Percentiles rank a stretch among this genome's conserved stretches.
Evolutionary conservation across 768 basidiomycete genomes (phyloP).

Genomic region (Coprinopsis sp.): DNA sequence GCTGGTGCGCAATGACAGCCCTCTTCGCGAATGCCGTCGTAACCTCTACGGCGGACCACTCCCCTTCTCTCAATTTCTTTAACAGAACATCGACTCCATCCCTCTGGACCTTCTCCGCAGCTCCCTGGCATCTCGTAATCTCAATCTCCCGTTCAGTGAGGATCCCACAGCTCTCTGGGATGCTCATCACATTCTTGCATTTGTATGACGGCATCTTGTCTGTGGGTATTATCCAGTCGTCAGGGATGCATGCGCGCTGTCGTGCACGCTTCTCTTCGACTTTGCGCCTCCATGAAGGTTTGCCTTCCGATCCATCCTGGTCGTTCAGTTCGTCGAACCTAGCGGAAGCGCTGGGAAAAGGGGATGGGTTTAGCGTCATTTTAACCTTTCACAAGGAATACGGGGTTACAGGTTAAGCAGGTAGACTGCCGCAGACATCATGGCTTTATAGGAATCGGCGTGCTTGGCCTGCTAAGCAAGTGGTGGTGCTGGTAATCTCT

Average conservation of each 20-base stretch:
- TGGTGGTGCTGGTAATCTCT: no score
- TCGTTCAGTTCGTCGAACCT: neutral
- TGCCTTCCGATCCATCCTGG: neutral
- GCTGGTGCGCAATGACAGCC: constrained; percentile 74
- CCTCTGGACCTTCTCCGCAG: neutral
- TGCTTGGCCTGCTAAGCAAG: no score
- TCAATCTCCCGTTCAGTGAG: constrained; percentile 48
- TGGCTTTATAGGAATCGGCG: no score
- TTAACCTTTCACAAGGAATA: no score
- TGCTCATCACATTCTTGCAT: constrained; percentile 45
- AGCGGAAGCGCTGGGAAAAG: constrained; percentile 9
- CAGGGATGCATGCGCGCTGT: constrained; percentile 56
- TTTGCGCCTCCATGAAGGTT: neutral
- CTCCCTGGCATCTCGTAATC: constrained; percentile 31
- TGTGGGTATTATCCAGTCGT: constrained; percentile 52
- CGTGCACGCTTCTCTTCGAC: constrained; percentile 44
- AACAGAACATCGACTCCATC: constrained; percentile 43
- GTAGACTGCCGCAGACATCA: no score
- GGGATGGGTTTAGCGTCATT: no score
- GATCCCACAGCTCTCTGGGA: constrained; percentile 55
- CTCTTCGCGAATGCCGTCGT: constrained; percentile 73
- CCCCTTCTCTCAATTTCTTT: constrained; percentile 43
- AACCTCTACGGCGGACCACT: constrained; percentile 64
- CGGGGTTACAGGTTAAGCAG: no score
- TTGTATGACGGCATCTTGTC: constrained; percentile 39